These are phyloP conservation scores for Monosporascus sp. DNA, from an alignment of 2,329 filamentous ascomycete species.

Conservation along the genomic window DNA sequence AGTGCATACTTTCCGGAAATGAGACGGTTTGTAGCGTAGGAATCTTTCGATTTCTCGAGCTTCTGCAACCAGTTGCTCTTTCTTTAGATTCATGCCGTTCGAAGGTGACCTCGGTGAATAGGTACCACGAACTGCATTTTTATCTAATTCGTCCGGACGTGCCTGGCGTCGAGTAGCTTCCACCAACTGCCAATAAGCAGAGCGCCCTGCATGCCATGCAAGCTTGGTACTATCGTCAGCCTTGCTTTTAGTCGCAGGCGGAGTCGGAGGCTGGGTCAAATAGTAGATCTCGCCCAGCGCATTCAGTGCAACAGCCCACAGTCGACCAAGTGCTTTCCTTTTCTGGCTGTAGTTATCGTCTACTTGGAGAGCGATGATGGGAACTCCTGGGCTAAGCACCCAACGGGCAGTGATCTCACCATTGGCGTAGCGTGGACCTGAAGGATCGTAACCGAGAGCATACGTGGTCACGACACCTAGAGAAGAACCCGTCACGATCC, in stretches of 20 bases:
- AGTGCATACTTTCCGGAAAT: slow-evolving; percentile 72
- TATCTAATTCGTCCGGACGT: slow-evolving; percentile 67
- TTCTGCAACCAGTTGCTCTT: slow-evolving; percentile 68
- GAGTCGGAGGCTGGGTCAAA: slow-evolving; percentile 64
- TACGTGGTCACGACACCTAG: slow-evolving; percentile 79
- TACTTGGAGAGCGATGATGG: slow-evolving; percentile 76
- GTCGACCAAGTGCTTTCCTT: slow-evolving; percentile 62
- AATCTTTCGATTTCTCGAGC: slow-evolving; percentile 78
- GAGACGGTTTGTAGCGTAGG: slow-evolving; percentile 63
- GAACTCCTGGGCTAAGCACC: slow-evolving; percentile 87
- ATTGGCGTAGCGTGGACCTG: slow-evolving; percentile 58
- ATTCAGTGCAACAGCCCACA: slow-evolving; percentile 93
- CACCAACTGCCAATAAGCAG: slow-evolving; percentile 73
- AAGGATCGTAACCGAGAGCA: slow-evolving; percentile 58
- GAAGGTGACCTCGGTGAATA: slow-evolving; percentile 79
- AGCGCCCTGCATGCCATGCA: slow-evolving; percentile 77
- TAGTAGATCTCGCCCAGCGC: slow-evolving; percentile 90
- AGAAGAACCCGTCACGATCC: slow-evolving; percentile 78
- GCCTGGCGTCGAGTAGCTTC: slow-evolving; percentile 71
- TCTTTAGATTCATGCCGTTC: slow-evolving; percentile 64
- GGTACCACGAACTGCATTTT: slow-evolving; percentile 61
- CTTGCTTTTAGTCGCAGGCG: slow-evolving; percentile 43
- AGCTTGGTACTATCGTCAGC: slow-evolving; percentile 55
- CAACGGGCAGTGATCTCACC: slow-evolving; percentile 84
- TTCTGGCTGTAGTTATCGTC: slow-evolving; percentile 76